Evolutionary conservation across 2,329 filamentous ascomycete species (phyloP).

Genomic region (Claviceps capensis): DNA sequence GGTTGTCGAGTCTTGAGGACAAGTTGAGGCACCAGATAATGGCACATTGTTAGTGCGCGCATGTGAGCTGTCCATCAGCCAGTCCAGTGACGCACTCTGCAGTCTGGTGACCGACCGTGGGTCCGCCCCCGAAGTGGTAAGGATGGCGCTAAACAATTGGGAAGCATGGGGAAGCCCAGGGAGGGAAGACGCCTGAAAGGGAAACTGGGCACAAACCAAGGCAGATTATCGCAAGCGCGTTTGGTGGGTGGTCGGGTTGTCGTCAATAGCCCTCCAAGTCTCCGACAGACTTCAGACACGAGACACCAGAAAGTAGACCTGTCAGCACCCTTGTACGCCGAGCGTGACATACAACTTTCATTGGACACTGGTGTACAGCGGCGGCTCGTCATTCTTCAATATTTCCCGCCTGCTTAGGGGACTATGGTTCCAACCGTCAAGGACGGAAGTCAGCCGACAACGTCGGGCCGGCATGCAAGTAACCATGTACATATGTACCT

Average conservation of each 20-base stretch:
- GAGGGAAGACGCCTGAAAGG: not conserved
- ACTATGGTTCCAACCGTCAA: too few relatives aligned
- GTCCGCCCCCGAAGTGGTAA: not conserved
- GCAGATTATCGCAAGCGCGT: too few relatives aligned
- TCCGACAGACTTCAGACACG: too few relatives aligned
- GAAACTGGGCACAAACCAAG: not conserved
- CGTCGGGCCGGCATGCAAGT: too few relatives aligned
- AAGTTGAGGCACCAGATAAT: too few relatives aligned
- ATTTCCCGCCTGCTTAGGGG: too few relatives aligned
- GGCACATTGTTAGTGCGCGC: not conserved
- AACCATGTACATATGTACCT: too few relatives aligned
- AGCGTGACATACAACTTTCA: not conserved
- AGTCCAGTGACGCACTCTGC: not conserved
- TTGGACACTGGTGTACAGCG: not conserved
- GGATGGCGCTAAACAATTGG: not conserved
- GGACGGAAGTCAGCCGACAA: too few relatives aligned
- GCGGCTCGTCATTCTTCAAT: not conserved
- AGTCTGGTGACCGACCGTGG: constrained; percentile 1
- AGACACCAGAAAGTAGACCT: not conserved
- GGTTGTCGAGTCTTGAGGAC: too few relatives aligned
- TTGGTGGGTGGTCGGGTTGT: not conserved
- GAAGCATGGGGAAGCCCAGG: not conserved
- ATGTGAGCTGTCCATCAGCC: not conserved
- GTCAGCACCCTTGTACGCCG: not conserved
- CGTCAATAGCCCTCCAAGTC: not conserved